A percentile compares a stretch with the other conserved stretches of the same genome.
Evolutionary conservation across 805 yeast species (phyloP).

Genomic region (Metschnikowia koreensis): DNA sequence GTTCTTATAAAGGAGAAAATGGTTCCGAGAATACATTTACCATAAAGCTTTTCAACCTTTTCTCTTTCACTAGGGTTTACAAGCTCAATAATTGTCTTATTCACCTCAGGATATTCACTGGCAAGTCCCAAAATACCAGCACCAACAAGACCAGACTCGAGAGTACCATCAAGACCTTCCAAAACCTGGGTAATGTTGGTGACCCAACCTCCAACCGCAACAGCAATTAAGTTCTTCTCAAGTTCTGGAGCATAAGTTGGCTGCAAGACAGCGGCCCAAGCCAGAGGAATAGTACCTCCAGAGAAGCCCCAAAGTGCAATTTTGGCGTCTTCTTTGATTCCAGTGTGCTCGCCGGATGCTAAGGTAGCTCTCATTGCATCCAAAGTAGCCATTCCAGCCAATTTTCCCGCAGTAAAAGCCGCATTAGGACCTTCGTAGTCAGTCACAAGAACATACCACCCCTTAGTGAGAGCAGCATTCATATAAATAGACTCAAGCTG

Average conservation of each 20-base stretch:
- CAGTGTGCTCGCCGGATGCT: constrained; percentile 9
- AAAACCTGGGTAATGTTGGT: background rate
- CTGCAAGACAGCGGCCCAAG: background rate
- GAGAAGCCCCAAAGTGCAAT: background rate
- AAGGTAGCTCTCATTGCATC: constrained; percentile 32
- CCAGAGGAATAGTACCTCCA: background rate
- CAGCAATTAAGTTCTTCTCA: background rate
- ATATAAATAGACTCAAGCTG: constrained; percentile 19
- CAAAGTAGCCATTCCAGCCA: constrained; percentile 29
- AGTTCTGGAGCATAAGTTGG: background rate
- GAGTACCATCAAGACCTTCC: background rate
- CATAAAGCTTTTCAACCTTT: background rate
- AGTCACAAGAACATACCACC: constrained; percentile 34
- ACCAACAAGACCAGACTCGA: background rate
- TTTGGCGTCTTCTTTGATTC: background rate
- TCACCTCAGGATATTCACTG: background rate
- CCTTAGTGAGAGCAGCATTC: constrained; percentile 20
- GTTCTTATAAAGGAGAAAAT: background rate
- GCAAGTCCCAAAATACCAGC: background rate
- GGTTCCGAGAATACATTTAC: background rate
- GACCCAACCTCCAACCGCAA: background rate
- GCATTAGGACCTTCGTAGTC: constrained; percentile 36
- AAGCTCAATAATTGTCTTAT: background rate
- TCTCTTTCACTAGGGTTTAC: background rate
- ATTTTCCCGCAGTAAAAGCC: constrained; percentile 31